Base-by-base conservation (phyloP, 73 alveolate species). In the Paramecium octaurelia region DNA sequence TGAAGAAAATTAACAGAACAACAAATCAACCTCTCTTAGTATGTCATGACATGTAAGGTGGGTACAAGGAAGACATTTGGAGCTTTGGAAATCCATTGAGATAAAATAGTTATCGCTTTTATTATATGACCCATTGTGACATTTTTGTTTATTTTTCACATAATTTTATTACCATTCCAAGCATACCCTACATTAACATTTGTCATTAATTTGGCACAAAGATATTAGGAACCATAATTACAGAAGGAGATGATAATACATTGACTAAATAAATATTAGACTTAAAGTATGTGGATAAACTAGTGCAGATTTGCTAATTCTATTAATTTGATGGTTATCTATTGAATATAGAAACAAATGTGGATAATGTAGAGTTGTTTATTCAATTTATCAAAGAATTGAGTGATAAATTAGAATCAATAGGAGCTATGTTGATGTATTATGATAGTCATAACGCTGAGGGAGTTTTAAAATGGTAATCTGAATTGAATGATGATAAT, bases 261-360 rank as follows among this genome's bases (percentile, higher is more conserved):
- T 59, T 48, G 9, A 64, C 86, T 29, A 71, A 89, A 4, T 50
- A 89, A 3, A 8, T 89, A 29, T 44, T 89, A 23, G 34, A 70
- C 29, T 27, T 58, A 24, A 83, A 64, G 20, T 70, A 89, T 46
- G 96, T 93, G 2, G 94, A 93, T 68, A 94, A 92, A 59, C 50
- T 95, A 42, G 92, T 59, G 3, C 87, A 94, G 58, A 64, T 95
- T 12, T 95, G 96, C 24, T 43, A 94, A 38, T 86, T 38, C 90
- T 94, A 80, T 40, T 93, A 94, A 48, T 92, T 95, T 88, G 98
- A 95, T 80, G 98, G 98, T 24, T 95, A 95, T 85, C 64, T 95
- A 46, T 59, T 95, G 92, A 95, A 95, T 68, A 92, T 95, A 60
- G 98, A 95, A 92, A 84, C 95, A n/a, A 75, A 75, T 27, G 90